A percentile compares a stretch with the other conserved stretches of the same genome.
Conservation (phyloP, 225 moss, liverwort and hornwort species). For the Anthoceros angustus region DNA sequence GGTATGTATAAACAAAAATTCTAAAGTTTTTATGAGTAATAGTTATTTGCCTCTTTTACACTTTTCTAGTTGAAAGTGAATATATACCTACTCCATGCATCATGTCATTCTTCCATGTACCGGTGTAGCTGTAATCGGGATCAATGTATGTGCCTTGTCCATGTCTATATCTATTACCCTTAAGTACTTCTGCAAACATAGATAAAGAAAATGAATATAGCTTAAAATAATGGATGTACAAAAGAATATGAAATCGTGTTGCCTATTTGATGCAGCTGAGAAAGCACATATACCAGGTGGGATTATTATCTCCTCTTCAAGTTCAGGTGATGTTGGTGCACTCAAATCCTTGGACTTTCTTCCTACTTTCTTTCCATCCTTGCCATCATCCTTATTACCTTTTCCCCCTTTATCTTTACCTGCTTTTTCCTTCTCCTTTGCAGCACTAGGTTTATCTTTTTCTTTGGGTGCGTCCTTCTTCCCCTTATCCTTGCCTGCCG, state of each 20-base stretch:
- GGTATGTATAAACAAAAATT: neutral
- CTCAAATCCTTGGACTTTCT: neutral
- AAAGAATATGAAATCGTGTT: neutral
- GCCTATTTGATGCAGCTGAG: too few relatives aligned
- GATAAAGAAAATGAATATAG: conserved; percentile 10
- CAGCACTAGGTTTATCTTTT: neutral
- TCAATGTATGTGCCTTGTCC: conserved; percentile 52
- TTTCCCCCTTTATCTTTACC: neutral
- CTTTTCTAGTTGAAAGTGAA: neutral
- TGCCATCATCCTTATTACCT: neutral
- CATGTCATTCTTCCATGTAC: conserved; percentile 60
- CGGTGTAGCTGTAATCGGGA: conserved; percentile 53
- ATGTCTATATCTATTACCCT: conserved; percentile 49
- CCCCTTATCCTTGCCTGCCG: neutral
- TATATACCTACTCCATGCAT: conserved; percentile 56
- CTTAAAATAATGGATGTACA: neutral
- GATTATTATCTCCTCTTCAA: neutral
- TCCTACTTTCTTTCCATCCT: neutral
- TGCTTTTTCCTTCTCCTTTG: neutral
- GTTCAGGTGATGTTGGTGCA: neutral
- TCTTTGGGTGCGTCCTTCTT: neutral
- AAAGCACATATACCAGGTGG: neutral
- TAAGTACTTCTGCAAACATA: conserved; percentile 15
- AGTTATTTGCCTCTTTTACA: neutral
- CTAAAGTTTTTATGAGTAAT: neutral